Percentiles rank a stretch among this genome's conserved stretches.
These are phyloP conservation scores for Aspergillus steynii DNA, from an alignment of 495 filamentous ascomycete genomes.

Conservation along the genomic window DNA sequence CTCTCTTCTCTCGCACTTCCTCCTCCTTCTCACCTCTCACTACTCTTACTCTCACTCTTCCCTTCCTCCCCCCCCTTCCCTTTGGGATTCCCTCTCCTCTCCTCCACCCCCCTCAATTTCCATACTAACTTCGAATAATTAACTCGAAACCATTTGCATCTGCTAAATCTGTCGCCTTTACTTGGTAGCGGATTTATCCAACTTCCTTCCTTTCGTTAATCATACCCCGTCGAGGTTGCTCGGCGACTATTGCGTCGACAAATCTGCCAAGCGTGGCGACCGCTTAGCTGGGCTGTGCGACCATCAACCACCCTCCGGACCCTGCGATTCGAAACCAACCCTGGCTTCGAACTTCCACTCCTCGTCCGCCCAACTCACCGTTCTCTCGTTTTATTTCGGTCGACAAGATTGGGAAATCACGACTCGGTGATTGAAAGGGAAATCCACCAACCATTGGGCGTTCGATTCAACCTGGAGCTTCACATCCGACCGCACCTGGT, in stretches of 20 bases:
- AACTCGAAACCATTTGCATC: slow-evolving; percentile 1
- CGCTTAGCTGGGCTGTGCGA: slow-evolving; percentile 34
- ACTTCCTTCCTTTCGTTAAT: slow-evolving; percentile 5
- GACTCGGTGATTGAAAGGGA: neutral
- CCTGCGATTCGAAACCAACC: neutral
- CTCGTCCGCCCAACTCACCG: slow-evolving; percentile 8
- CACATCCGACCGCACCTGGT: slow-evolving; percentile 16
- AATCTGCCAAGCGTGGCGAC: slow-evolving; percentile 30
- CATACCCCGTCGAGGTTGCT: slow-evolving; percentile 4
- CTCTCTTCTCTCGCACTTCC: slow-evolving; percentile 2
- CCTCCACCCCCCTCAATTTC: slow-evolving; percentile 12
- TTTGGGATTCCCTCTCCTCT: slow-evolving; percentile 11
- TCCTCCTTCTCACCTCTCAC: slow-evolving; percentile 4
- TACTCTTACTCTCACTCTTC: slow-evolving; percentile 9
- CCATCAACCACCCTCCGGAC: slow-evolving; percentile 16
- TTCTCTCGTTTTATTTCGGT: slow-evolving; percentile 7
- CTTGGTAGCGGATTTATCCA: neutral
- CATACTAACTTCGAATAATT: slow-evolving; percentile 13
- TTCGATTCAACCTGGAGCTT: slow-evolving; percentile 21
- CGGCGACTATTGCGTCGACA: slow-evolving; percentile 22
- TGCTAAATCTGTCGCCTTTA: neutral
- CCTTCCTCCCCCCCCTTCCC: slow-evolving; percentile 18
- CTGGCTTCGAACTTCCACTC: neutral
- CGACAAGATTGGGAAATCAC: slow-evolving; percentile 3
- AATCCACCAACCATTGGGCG: neutral